phyloP scores from a whole-genome alignment of 2,329 filamentous ascomycete species.

The Rutstroemia sp. region DNA sequence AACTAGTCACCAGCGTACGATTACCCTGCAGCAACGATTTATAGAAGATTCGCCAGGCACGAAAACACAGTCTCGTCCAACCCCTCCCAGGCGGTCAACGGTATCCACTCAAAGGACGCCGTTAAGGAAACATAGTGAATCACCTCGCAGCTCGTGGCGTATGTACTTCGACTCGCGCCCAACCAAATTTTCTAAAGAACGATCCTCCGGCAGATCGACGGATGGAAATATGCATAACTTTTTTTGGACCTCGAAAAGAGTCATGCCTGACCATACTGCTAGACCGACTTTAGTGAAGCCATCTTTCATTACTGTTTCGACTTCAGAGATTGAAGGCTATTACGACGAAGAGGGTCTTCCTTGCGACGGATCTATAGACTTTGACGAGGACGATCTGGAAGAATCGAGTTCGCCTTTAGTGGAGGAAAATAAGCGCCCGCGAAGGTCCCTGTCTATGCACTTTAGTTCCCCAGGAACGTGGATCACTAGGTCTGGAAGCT shows the following conservation, averaged over 20 bases:
- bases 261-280: slow-evolving; percentile 23
- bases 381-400: neutral
- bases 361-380: slow-evolving; percentile 18
- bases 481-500: slow-evolving; percentile 49
- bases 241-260: slow-evolving; percentile 24
- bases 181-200: slow-evolving; percentile 26
- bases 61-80: slow-evolving; percentile 13
- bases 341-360: slow-evolving; percentile 23
- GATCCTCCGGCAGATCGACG: slow-evolving; percentile 19
- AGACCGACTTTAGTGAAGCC: slow-evolving; percentile 28
- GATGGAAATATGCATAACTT: slow-evolving; percentile 21
- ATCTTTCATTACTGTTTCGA: slow-evolving; percentile 19
- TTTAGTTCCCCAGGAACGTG: slow-evolving; percentile 49
- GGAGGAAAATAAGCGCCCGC: slow-evolving; percentile 32
- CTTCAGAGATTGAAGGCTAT: slow-evolving; percentile 8
- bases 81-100: slow-evolving; percentile 11
- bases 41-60: slow-evolving; percentile 20
- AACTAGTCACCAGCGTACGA: slow-evolving; percentile 71
- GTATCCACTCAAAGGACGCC: slow-evolving; percentile 12
- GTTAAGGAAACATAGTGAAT: slow-evolving; percentile 17
- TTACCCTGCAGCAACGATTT: slow-evolving; percentile 52
- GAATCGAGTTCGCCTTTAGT: neutral
- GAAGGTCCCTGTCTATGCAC: slow-evolving; percentile 52
- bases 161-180: slow-evolving; percentile 28
- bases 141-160: slow-evolving; percentile 22